Evolutionary conservation across 106 monocot genomes (phyloP).

Genomic region (Ottelia alismoides): DNA sequence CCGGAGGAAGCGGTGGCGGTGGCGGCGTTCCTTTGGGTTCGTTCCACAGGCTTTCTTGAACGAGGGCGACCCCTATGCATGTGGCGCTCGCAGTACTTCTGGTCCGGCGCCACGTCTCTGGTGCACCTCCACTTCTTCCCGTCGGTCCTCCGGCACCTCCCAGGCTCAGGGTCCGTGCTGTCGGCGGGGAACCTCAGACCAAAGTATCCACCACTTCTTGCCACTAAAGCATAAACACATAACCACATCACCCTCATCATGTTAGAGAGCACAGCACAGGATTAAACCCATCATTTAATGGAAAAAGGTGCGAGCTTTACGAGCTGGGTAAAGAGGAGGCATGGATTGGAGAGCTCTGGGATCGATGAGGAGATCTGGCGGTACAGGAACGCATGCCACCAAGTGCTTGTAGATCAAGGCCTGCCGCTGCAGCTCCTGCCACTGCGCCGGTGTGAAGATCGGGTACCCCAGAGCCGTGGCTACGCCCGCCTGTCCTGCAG

Average conservation of each 20-base stretch:
- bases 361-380: conserved; percentile 8
- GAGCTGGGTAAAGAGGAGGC: background rate
- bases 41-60: conserved; percentile 95
- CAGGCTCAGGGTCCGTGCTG: conserved; percentile 73
- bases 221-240: background rate
- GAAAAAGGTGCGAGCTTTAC: background rate
- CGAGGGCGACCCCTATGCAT: conserved; percentile 76
- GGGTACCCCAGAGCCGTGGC: background rate
- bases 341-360: background rate
- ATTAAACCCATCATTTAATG: too few species aligned
- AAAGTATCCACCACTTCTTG: conserved; percentile 2
- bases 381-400: conserved; percentile 13
- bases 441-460: conserved; percentile 10
- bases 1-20: background rate
- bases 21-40: background rate
- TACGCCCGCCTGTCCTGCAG: background rate
- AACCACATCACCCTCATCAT: too few species aligned
- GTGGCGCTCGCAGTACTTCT: conserved; percentile 87
- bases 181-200: background rate
- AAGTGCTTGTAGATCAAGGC: conserved; percentile 17
- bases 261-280: too few species aligned
- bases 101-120: conserved; percentile 56
- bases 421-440: conserved; percentile 24
- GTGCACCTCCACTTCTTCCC: conserved; percentile 83
- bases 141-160: conserved; percentile 60